Percentiles rank a stretch among this genome's conserved stretches.
Evolutionary conservation across 1,284 basidiomycete genomes (phyloP).

Genomic region (Cystobasidium pallidum): DNA sequence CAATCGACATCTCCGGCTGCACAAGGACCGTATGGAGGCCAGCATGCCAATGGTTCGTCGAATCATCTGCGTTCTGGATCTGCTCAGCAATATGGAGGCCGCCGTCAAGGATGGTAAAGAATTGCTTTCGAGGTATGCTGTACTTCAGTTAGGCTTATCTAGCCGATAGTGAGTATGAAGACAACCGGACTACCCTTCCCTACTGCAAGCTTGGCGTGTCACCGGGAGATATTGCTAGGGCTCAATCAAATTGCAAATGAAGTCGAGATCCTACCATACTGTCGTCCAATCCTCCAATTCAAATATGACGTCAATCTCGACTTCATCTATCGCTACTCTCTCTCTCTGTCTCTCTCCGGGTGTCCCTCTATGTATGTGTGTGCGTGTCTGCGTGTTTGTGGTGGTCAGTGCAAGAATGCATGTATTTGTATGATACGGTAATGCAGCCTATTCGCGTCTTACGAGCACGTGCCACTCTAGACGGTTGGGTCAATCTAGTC

Average conservation of each 20-base stretch:
- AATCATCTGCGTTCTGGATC: constrained; percentile 19
- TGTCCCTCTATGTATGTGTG: too few relatives aligned
- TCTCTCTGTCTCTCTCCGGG: too few relatives aligned
- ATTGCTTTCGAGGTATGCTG: too few relatives aligned
- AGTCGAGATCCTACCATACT: too few relatives aligned
- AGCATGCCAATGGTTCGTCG: not conserved
- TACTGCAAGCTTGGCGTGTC: not conserved
- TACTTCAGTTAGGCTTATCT: too few relatives aligned
- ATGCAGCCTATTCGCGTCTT: constrained; percentile 8
- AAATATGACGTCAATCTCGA: too few relatives aligned
- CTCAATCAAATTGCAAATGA: not conserved
- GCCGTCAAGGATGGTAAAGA: constrained; percentile 21
- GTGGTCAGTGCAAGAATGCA: not conserved
- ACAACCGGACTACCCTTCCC: too few relatives aligned
- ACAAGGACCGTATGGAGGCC: not conserved
- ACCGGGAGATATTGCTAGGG: not conserved
- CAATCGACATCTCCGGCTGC: constrained; percentile 20
- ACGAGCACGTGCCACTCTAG: too few relatives aligned
- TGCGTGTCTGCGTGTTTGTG: not conserved
- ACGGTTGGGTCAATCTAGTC: too few relatives aligned
- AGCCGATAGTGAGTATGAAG: too few relatives aligned
- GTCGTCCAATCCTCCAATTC: too few relatives aligned
- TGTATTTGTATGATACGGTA: constrained; percentile 8
- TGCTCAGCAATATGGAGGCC: constrained; percentile 26
- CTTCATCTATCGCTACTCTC: too few relatives aligned